phyloP scores from a whole-genome alignment of 345 rosid species.

The Gossypium turneri region DNA sequence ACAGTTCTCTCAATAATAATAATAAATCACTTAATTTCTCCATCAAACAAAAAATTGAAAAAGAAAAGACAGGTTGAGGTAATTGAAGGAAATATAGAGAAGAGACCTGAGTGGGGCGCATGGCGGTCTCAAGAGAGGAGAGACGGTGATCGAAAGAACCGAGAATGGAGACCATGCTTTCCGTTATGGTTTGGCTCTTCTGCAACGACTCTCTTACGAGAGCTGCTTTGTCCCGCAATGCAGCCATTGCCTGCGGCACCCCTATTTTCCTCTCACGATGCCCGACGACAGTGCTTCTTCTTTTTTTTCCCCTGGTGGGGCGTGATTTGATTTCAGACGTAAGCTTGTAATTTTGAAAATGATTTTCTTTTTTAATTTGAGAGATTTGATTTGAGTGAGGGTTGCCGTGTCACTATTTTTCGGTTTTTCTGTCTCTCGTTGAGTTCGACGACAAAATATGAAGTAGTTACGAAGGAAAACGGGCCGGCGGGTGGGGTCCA shows the following conservation, averaged over 20 bases:
- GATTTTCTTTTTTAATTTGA: neutral
- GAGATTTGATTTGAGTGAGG: constrained; percentile 6
- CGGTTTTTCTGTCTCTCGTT: neutral
- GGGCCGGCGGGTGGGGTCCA: constrained; percentile 14
- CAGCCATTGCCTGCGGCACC: constrained; percentile 61
- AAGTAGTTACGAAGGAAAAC: constrained; percentile 26
- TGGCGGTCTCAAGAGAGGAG: constrained; percentile 95
- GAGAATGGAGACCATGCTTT: constrained; percentile 85
- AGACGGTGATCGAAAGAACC: constrained; percentile 97
- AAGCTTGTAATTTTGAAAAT: neutral
- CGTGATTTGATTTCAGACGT: neutral
- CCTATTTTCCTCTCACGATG: constrained; percentile 37
- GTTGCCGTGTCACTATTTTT: neutral
- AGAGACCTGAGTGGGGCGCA: constrained; percentile 96
- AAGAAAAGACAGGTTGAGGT: neutral
- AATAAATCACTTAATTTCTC: neutral
- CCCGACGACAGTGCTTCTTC: neutral
- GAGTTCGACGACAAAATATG: constrained; percentile 22
- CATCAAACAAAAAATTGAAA: neutral
- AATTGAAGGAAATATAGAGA: neutral
- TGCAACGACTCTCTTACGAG: constrained; percentile 62
- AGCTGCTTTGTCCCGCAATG: constrained; percentile 52
- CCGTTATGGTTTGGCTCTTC: constrained; percentile 86
- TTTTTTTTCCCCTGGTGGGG: neutral
- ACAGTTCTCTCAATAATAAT: neutral